Evolutionary conservation across 75 land plant genomes (phyloP).

Genomic region (Selaginella moellendorffii): DNA sequence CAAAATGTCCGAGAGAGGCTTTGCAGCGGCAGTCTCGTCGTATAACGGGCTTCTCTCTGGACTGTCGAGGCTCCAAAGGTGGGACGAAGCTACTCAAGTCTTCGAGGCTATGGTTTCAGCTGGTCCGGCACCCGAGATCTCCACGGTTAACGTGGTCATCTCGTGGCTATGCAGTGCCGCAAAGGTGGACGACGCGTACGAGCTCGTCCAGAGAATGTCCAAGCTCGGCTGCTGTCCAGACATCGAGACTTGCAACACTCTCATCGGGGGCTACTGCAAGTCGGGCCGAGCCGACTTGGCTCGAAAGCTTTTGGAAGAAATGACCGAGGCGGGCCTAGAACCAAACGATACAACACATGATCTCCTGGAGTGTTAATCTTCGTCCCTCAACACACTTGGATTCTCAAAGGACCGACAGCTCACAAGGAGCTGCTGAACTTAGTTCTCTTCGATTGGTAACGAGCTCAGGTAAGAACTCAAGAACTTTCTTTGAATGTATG

Average conservation of each 20-base stretch:
- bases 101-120: not conserved
- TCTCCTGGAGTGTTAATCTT: no score
- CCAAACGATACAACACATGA: conserved; percentile 32
- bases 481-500: no score
- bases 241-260: conserved; percentile 24
- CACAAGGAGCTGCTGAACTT: no score
- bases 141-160: not conserved
- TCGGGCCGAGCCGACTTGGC: conserved; percentile 47
- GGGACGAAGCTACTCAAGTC: not conserved
- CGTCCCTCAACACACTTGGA: no score
- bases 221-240: not conserved
- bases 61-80: not conserved
- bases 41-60: not conserved
- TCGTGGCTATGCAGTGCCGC: not conserved
- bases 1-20: not conserved
- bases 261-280: conserved; percentile 48
- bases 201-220: not conserved
- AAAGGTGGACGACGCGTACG: not conserved
- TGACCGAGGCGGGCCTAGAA: conserved; percentile 33
- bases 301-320: conserved; percentile 40
- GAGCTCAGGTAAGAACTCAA: no score
- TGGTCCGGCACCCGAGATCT: not conserved
- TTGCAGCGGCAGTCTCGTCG: not conserved
- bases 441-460: no score
- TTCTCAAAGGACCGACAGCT: no score